phyloP scores from a whole-genome alignment of 2,329 filamentous ascomycete species.

The Calonectria hongkongensis region DNA sequence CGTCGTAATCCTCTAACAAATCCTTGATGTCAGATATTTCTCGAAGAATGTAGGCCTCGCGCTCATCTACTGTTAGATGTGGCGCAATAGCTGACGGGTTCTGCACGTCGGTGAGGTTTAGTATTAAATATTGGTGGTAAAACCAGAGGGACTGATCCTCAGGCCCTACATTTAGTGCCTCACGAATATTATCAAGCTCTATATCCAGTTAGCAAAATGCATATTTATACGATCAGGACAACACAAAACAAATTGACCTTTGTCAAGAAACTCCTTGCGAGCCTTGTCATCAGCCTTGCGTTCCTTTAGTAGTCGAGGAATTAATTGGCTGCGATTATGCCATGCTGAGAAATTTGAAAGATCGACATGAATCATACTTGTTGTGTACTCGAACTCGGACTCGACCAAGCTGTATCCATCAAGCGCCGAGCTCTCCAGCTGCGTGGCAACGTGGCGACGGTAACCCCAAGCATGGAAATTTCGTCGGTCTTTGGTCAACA shows the following conservation, averaged over 20 bases:
- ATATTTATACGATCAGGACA: neutral
- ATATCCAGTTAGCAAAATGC: constrained; percentile 22
- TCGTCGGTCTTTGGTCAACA: constrained; percentile 88
- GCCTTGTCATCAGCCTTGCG: constrained; percentile 77
- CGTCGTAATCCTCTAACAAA: constrained; percentile 74
- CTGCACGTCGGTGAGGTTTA: constrained; percentile 74
- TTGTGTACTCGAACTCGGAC: constrained; percentile 91
- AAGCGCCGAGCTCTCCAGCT: constrained; percentile 78
- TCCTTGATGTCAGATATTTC: constrained; percentile 86
- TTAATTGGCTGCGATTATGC: constrained; percentile 92
- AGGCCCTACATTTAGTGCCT: constrained; percentile 89
- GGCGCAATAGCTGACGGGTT: constrained; percentile 77
- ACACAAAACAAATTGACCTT: constrained; percentile 68
- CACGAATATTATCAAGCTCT: constrained; percentile 85
- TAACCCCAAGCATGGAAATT: constrained; percentile 99
- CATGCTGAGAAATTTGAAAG: constrained; percentile 98
- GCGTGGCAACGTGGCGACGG: constrained; percentile 84
- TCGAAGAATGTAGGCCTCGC: constrained; percentile 77
- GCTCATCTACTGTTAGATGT: constrained; percentile 76
- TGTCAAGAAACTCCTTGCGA: constrained; percentile 82
- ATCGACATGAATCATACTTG: constrained; percentile 88
- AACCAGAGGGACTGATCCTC: constrained; percentile 98
- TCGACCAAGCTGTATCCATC: constrained; percentile 80
- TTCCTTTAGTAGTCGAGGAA: constrained; percentile 84
- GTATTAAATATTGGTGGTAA: constrained; percentile 92